Base-by-base conservation (phyloP, 768 basidiomycete genomes). In the Cystofilobasidium ferigula region DNA sequence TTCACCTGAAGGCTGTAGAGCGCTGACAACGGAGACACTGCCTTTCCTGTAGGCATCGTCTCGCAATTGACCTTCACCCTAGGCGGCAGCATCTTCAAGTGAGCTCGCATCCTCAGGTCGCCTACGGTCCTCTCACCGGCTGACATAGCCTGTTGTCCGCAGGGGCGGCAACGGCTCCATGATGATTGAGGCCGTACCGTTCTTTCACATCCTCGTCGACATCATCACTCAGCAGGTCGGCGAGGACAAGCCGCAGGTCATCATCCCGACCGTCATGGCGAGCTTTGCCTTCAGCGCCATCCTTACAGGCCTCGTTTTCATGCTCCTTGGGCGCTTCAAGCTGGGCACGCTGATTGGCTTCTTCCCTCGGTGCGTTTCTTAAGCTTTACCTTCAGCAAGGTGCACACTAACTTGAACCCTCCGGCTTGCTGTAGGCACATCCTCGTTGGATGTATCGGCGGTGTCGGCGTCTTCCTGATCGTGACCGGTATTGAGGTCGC, bases 281-380 rank as follows among this genome's bases (percentile, higher is more conserved):
- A 86, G 91, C 0, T 98, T 86, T 73, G 84, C 91, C 0, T 79
- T 97, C 58, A 90, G 88, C 47, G 87, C 90, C 2, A 74, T 97
- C 7, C 76, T 99, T 18, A 98, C 94, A 0, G 86, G 86, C 24
- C 74, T 92, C 24, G 80, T 88, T 0, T 95, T 95, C 76, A 85
- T 93, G 76, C 76, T 88, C n/a, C 81, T 97, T 24, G 92, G 92
- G 18, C 82, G 82, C 20, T 83, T 93, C 70, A 84, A 84, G 53
- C 81, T 97, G 16, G 94, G 94, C 2, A 81, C 83, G 8, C 77
- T 98, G 12, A 86, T 95, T 40, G 92, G 92, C 0, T 98, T 98
- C 78, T 97, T 98, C 77, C 94, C 94, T 22, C 81, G 94, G 18
- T 92, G 95, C 72, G 95, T 97, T 99, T n/a, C 93, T 93, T 48